phyloP scores from a whole-genome alignment of 257 asterid species.

The Solanum habrochaites region DNA sequence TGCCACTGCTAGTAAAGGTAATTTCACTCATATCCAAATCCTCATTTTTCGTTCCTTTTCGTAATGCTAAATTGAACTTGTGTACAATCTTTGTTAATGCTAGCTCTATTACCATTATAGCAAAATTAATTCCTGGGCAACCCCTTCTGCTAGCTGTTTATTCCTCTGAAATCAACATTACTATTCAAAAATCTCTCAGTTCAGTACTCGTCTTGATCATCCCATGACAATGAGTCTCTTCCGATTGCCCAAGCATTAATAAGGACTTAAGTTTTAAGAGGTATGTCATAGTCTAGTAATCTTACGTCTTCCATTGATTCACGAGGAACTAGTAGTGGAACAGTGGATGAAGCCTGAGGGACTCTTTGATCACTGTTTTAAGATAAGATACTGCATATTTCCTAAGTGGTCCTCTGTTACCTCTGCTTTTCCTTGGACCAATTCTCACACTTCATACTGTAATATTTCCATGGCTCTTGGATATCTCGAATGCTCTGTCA shows the following conservation, averaged over 20 bases:
- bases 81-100: slow-evolving; percentile 26
- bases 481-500: background rate
- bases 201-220: no score
- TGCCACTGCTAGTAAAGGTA: slow-evolving; percentile 20
- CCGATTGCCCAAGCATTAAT: background rate
- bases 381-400: background rate
- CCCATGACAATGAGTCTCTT: no score
- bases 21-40: slow-evolving; percentile 38
- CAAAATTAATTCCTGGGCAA: no score
- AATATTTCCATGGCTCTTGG: background rate
- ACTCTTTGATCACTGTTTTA: no score
- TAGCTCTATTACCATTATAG: slow-evolving; percentile 13
- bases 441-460: background rate
- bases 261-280: no score
- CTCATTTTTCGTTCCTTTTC: background rate
- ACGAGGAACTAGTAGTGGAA: no score
- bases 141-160: no score
- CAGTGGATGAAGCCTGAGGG: no score
- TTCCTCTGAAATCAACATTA: no score
- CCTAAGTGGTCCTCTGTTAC: background rate
- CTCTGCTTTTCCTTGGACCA: background rate
- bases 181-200: no score
- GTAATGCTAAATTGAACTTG: slow-evolving; percentile 21
- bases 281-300: no score
- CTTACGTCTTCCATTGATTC: no score